Percentiles rank a stretch among this genome's conserved stretches.
Conservation (phyloP, 768 basidiomycete species). For the Termitomyces sp. region DNA sequence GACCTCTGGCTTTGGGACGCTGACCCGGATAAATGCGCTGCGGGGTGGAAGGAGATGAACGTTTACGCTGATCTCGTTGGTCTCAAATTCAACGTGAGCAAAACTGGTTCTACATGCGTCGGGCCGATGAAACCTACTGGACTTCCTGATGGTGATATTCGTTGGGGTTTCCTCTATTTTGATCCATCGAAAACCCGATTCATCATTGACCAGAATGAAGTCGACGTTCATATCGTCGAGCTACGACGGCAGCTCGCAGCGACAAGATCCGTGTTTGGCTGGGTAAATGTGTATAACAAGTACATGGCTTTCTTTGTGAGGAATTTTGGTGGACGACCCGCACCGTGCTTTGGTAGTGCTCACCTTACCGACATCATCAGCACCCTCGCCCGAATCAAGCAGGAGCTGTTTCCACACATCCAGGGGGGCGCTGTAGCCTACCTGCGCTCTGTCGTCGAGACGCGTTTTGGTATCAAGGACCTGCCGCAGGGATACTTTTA, state of each 20-base stretch:
- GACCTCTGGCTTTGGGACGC: constrained; percentile 40
- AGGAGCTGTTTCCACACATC: constrained; percentile 18
- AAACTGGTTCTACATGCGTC: constrained; percentile 35
- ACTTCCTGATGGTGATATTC: constrained; percentile 16
- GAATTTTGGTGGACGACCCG: constrained; percentile 24
- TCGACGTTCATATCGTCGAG: constrained; percentile 24
- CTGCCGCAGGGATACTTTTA: neutral
- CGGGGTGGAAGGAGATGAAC: constrained; percentile 37
- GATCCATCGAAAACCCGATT: constrained; percentile 1
- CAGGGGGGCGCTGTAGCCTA: constrained; percentile 17
- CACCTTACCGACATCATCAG: constrained; percentile 17
- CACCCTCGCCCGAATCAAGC: constrained; percentile 21
- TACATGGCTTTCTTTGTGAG: constrained; percentile 25
- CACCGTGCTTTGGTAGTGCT: constrained; percentile 16
- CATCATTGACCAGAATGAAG: constrained; percentile 21
- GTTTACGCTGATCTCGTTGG: constrained; percentile 33
- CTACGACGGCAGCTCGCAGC: constrained; percentile 24
- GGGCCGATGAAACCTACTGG: constrained; percentile 13
- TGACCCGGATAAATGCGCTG: constrained; percentile 23
- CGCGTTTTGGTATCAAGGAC: neutral
- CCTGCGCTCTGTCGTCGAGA: constrained; percentile 19
- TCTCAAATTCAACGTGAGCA: constrained; percentile 33
- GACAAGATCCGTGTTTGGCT: constrained; percentile 26
- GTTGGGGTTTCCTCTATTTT: constrained; percentile 18
- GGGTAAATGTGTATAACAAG: constrained; percentile 26